These are phyloP conservation scores for Aspergillus glaucus DNA, from an alignment of 2,329 filamentous ascomycete genomes.

Conservation along the genomic window DNA sequence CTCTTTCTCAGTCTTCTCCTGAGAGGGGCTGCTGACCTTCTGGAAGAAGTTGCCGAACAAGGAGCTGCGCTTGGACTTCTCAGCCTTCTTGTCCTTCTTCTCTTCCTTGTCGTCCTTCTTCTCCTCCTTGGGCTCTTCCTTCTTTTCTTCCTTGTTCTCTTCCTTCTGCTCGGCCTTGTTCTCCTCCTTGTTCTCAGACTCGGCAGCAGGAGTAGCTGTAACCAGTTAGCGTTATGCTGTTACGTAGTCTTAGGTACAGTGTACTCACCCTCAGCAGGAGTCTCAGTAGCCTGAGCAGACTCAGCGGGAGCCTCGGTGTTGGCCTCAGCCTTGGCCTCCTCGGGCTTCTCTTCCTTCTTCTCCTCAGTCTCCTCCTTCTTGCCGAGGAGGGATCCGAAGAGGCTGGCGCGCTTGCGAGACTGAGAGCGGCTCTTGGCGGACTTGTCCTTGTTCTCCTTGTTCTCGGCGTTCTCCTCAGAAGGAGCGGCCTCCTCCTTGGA, in stretches of 20 bases:
- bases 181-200: slow-evolving; percentile 6
- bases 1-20: slow-evolving; percentile 45
- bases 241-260: slow-evolving; percentile 20
- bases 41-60: slow-evolving; percentile 73
- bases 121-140: slow-evolving; percentile 7
- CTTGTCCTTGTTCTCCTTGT: slow-evolving; percentile 36
- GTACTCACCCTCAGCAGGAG: slow-evolving; percentile 12
- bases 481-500: slow-evolving; percentile 24
- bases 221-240: slow-evolving; percentile 10
- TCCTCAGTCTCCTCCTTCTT: slow-evolving; percentile 54
- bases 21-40: slow-evolving; percentile 52
- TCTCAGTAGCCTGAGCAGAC: slow-evolving; percentile 8
- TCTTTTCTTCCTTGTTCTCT: slow-evolving; percentile 6
- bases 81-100: slow-evolving; percentile 36
- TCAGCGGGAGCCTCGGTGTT: slow-evolving; percentile 42
- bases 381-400: slow-evolving; percentile 43
- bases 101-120: slow-evolving; percentile 39
- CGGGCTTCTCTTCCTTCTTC: slow-evolving; percentile 42
- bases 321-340: slow-evolving; percentile 30
- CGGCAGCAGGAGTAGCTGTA: slow-evolving; percentile 26
- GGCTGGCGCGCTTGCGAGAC: slow-evolving; percentile 53
- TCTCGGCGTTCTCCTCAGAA: slow-evolving; percentile 30
- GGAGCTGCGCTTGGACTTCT: slow-evolving; percentile 70
- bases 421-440: slow-evolving; percentile 53
- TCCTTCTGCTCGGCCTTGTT: slow-evolving; percentile 37